A percentile compares a stretch with the other conserved stretches of the same genome.
Conservation (phyloP, 192 early-diverging fungal genomes). For the Dissophora globulifera region DNA sequence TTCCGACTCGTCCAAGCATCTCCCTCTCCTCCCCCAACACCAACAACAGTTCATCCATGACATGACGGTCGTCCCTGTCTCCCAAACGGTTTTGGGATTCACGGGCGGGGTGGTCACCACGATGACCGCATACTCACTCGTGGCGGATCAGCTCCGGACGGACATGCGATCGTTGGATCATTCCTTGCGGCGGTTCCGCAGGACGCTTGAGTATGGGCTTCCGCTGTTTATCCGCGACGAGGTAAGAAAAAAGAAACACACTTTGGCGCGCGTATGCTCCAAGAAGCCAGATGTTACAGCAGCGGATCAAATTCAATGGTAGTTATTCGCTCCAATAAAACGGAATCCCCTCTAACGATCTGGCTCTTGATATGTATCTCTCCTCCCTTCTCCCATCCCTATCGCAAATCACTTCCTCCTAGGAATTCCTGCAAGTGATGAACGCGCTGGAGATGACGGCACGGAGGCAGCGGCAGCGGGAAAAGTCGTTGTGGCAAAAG, state of each 20-base stretch:
- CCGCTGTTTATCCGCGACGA: constrained; percentile 52
- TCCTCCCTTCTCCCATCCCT: not conserved
- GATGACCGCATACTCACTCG: constrained; percentile 41
- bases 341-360: too few species aligned
- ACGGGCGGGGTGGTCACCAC: constrained; percentile 47
- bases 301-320: too few species aligned
- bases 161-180: constrained; percentile 28
- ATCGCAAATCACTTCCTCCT: too few species aligned
- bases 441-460: constrained; percentile 45
- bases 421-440: constrained; percentile 53
- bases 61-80: constrained; percentile 51
- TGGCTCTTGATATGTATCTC: too few species aligned
- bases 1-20: not conserved
- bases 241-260: constrained; percentile 13
- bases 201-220: constrained; percentile 46
- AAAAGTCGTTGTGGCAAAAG: constrained; percentile 42
- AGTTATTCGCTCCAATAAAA: too few species aligned
- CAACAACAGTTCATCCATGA: constrained; percentile 21
- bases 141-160: constrained; percentile 26
- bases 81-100: constrained; percentile 54
- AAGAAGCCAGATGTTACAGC: too few species aligned
- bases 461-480: constrained; percentile 36
- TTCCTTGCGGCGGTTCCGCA: constrained; percentile 19
- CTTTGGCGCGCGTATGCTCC: too few species aligned
- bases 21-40: not conserved